Percentiles rank a stretch among this genome's conserved stretches.
These are phyloP conservation scores for Termitomyces heimii DNA, from an alignment of 768 basidiomycete genomes.

Conservation along the genomic window DNA sequence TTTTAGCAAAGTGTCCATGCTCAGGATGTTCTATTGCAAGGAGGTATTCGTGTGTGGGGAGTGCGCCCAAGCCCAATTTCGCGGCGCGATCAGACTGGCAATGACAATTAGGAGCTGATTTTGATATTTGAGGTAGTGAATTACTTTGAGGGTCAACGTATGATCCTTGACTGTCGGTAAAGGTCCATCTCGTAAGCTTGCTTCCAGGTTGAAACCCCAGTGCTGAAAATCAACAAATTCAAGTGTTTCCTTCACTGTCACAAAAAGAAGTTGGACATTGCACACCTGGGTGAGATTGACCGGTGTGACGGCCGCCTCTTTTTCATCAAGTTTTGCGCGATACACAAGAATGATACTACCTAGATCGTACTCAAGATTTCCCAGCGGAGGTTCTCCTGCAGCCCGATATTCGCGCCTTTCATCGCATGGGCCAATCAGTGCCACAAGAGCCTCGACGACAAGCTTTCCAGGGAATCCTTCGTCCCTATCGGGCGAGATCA, in stretches of 20 bases:
- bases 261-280: background rate
- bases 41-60: constrained; percentile 49
- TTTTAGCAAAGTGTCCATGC: constrained; percentile 44
- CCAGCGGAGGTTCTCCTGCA: constrained; percentile 14
- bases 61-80: constrained; percentile 40
- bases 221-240: constrained; percentile 37
- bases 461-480: constrained; percentile 67
- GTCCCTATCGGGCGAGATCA: constrained; percentile 58
- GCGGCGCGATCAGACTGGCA: constrained; percentile 48
- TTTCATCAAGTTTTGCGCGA: constrained; percentile 56
- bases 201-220: constrained; percentile 81
- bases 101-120: background rate
- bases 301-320: constrained; percentile 51
- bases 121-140: background rate
- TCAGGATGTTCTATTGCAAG: constrained; percentile 38
- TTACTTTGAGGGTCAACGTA: constrained; percentile 33
- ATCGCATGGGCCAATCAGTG: constrained; percentile 34
- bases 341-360: constrained; percentile 67
- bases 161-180: constrained; percentile 46
- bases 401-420: constrained; percentile 22
- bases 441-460: constrained; percentile 51
- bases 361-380: constrained; percentile 37
- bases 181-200: constrained; percentile 45
- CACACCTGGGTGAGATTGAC: constrained; percentile 72
- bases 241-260: background rate